Conservation (phyloP, 768 basidiomycete species). For the Paxillus rubicundulus region DNA sequence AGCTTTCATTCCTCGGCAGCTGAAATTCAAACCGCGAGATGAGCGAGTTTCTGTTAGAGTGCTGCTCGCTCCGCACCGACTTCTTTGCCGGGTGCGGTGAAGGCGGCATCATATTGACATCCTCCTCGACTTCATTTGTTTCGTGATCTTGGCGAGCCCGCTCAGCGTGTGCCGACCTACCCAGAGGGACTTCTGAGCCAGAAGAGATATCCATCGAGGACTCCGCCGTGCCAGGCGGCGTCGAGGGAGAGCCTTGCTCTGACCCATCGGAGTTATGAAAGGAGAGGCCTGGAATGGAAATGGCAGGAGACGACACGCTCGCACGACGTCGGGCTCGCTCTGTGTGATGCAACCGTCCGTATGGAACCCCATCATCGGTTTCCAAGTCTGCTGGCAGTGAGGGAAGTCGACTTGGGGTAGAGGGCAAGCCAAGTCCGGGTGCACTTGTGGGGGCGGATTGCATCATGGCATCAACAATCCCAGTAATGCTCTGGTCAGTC, state of each 20-base stretch:
- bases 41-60: constrained; percentile 27
- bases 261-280: constrained; percentile 20
- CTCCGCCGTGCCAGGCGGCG: constrained; percentile 19
- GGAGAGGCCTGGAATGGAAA: constrained; percentile 38
- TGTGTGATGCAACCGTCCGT: constrained; percentile 61
- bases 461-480: constrained; percentile 71
- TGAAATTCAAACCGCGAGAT: constrained; percentile 35
- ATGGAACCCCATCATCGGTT: constrained; percentile 60
- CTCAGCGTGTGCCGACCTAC: constrained; percentile 40
- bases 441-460: constrained; percentile 26
- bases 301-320: constrained; percentile 31
- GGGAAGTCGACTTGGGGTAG: constrained; percentile 36
- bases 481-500: constrained; percentile 55
- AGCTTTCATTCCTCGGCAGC: constrained; percentile 16
- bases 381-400: constrained; percentile 52
- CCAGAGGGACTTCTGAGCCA: constrained; percentile 27
- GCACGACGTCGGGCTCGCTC: constrained; percentile 43
- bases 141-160: constrained; percentile 27
- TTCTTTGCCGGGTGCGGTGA: constrained; percentile 47
- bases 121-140: constrained; percentile 35
- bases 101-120: constrained; percentile 45
- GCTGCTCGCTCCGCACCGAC: constrained; percentile 14
- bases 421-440: constrained; percentile 26
- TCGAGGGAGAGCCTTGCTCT: constrained; percentile 17
- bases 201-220: constrained; percentile 24